Percentiles rank a stretch among this genome's conserved stretches.
These are phyloP conservation scores for Rusavskia elegans DNA, from an alignment of 495 filamentous ascomycete species.

Conservation along the genomic window DNA sequence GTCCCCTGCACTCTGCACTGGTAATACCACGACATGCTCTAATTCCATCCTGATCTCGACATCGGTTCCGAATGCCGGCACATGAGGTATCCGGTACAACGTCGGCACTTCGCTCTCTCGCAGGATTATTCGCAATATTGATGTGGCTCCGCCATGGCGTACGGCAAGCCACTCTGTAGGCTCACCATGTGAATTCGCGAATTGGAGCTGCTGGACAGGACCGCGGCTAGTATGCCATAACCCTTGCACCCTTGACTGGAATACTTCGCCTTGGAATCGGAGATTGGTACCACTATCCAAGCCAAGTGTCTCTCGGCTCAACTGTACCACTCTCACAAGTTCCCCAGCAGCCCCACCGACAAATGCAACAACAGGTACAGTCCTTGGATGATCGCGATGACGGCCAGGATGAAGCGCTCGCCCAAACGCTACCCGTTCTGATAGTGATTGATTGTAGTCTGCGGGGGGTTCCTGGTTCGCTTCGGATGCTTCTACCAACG, in stretches of 20 bases:
- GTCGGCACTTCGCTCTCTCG: background rate
- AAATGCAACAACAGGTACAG: slow-evolving; percentile 27
- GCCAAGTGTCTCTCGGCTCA: slow-evolving; percentile 21
- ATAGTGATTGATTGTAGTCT: slow-evolving; percentile 23
- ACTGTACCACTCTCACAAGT: slow-evolving; percentile 21
- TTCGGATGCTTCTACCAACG: slow-evolving; percentile 15
- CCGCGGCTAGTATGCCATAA: slow-evolving; percentile 40
- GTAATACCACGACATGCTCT: slow-evolving; percentile 43
- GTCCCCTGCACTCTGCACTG: slow-evolving; percentile 36
- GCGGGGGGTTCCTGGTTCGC: slow-evolving; percentile 16
- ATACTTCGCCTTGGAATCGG: slow-evolving; percentile 18
- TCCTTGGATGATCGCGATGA: slow-evolving; percentile 13
- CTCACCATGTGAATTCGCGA: slow-evolving; percentile 33
- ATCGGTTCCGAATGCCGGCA: slow-evolving; percentile 9
- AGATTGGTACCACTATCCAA: slow-evolving; percentile 11
- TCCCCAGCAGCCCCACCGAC: slow-evolving; percentile 30
- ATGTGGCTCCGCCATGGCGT: slow-evolving; percentile 34
- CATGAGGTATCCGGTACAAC: background rate
- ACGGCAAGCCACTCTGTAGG: slow-evolving; percentile 45
- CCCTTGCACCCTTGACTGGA: slow-evolving; percentile 24
- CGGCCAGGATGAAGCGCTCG: slow-evolving; percentile 20
- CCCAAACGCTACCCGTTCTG: slow-evolving; percentile 28
- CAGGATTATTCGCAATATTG: slow-evolving; percentile 1
- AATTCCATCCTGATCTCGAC: slow-evolving; percentile 37
- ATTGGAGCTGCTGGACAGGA: slow-evolving; percentile 52